Conservation (phyloP, 2,329 filamentous ascomycete genomes). For the Diaporthe longicolla region DNA sequence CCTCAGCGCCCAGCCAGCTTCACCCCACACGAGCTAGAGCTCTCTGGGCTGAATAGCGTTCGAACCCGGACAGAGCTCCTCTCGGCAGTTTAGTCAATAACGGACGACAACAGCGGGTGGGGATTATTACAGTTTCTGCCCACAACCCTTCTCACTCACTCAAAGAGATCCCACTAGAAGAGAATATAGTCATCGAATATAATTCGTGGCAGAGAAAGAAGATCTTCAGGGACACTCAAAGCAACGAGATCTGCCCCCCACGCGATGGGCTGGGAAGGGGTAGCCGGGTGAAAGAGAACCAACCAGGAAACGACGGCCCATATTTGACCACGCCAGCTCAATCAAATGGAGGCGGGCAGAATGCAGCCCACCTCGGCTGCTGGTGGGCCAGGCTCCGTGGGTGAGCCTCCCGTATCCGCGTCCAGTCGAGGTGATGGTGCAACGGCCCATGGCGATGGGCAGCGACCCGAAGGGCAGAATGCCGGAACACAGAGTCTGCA, state of each 20-base stretch:
- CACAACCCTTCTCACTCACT: not conserved
- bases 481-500: too few relatives aligned
- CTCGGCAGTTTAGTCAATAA: conserved; percentile 8
- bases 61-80: not conserved
- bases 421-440: not conserved
- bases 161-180: not conserved
- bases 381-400: conserved; percentile 24
- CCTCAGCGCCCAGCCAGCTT: conserved; percentile 29
- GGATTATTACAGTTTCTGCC: not conserved
- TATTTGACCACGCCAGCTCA: conserved; percentile 8
- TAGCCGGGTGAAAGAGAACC: conserved; percentile 28
- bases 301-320: conserved; percentile 20
- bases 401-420: not conserved
- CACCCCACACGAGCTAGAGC: conserved; percentile 29
- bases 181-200: not conserved
- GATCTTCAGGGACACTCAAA: not conserved
- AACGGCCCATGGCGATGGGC: conserved; percentile 15
- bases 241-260: not conserved
- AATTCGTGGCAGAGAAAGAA: not conserved
- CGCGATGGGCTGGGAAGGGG: conserved; percentile 30
- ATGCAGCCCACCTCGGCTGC: conserved; percentile 32
- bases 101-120: not conserved
- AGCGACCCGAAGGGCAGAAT: too few relatives aligned
- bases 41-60: conserved; percentile 1
- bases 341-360: conserved; percentile 28